These are phyloP conservation scores for Canavalia ensiformis DNA, from an alignment of 306 rosid genomes.

Conservation along the genomic window DNA sequence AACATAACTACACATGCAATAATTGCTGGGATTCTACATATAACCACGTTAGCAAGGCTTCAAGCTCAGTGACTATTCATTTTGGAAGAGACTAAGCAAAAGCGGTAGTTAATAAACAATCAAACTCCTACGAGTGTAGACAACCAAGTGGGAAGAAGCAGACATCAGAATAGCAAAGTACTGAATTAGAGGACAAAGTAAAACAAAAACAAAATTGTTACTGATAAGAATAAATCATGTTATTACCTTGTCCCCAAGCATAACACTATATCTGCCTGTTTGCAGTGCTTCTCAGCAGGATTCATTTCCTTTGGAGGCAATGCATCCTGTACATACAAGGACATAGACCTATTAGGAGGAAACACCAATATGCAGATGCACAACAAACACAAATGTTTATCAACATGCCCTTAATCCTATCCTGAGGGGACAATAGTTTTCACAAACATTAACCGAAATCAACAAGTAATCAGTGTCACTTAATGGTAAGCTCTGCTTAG, in stretches of 20 bases:
- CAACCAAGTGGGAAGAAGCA: neutral
- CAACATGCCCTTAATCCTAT: conserved; percentile 6
- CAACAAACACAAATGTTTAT: neutral
- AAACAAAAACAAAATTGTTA: conserved; percentile 25
- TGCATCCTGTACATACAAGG: conserved; percentile 74
- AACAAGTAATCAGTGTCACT: conserved; percentile 13
- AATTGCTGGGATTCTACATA: neutral
- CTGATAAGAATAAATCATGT: conserved; percentile 39
- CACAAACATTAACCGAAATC: conserved; percentile 30
- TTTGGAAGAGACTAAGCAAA: conserved; percentile 24
- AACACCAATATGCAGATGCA: neutral
- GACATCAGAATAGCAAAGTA: conserved; percentile 2
- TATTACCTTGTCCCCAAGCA: conserved; percentile 96
- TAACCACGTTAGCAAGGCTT: conserved; percentile 12
- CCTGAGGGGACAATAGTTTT: neutral
- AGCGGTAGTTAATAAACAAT: conserved; percentile 5
- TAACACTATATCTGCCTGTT: conserved; percentile 91
- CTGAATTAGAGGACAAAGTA: neutral
- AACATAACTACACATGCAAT: conserved; percentile 6
- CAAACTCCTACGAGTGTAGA: conserved; percentile 16
- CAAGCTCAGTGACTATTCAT: conserved; percentile 2
- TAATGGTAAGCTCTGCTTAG: conserved; percentile 6
- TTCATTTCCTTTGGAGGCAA: conserved; percentile 94
- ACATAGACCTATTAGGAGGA: conserved; percentile 5
- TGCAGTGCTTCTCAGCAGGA: conserved; percentile 96